Evolutionary conservation across 1,284 basidiomycete genomes (phyloP).

Genomic region (Salmacisia buchloeana): DNA sequence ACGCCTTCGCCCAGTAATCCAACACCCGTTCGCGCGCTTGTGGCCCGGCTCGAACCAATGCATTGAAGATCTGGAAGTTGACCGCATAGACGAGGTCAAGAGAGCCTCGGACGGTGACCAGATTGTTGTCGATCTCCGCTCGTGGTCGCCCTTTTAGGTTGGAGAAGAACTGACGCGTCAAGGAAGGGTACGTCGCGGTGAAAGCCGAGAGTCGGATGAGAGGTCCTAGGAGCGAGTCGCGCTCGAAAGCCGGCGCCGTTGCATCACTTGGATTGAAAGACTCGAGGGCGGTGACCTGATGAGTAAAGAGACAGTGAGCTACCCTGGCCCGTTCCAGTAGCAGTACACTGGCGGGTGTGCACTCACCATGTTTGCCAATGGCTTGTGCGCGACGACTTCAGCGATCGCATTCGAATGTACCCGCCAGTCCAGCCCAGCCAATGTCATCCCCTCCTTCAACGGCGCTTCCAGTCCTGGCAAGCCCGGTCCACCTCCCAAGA

Average conservation of each 20-base stretch:
- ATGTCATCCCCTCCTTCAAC: conserved; percentile 38
- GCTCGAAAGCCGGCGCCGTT: conserved; percentile 54
- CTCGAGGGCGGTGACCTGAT: conserved; percentile 1
- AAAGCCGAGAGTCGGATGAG: conserved; percentile 39
- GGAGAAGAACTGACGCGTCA: conserved; percentile 34
- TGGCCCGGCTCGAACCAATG: conserved; percentile 74
- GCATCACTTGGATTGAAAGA: conserved; percentile 63
- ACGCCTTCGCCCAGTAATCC: conserved; percentile 70
- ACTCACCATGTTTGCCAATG: conserved; percentile 66
- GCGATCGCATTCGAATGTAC: conserved; percentile 75
- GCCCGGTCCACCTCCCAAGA: conserved; percentile 21
- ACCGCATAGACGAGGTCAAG: conserved; percentile 58
- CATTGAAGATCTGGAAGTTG: conserved; percentile 82
- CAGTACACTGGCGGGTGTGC: background rate
- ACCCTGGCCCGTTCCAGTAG: background rate
- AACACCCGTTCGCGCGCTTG: conserved; percentile 76
- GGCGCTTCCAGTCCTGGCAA: conserved; percentile 17
- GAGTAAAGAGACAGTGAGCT: background rate
- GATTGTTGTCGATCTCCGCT: conserved; percentile 33
- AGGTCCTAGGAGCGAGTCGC: conserved; percentile 43
- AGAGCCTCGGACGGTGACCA: conserved; percentile 33
- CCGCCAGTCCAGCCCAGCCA: conserved; percentile 62
- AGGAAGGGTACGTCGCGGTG: conserved; percentile 35
- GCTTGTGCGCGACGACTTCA: conserved; percentile 72
- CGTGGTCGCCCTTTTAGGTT: conserved; percentile 28